These are phyloP conservation scores for Myxozyma mucilagina DNA, from an alignment of 805 yeast genomes.

Conservation along the genomic window DNA sequence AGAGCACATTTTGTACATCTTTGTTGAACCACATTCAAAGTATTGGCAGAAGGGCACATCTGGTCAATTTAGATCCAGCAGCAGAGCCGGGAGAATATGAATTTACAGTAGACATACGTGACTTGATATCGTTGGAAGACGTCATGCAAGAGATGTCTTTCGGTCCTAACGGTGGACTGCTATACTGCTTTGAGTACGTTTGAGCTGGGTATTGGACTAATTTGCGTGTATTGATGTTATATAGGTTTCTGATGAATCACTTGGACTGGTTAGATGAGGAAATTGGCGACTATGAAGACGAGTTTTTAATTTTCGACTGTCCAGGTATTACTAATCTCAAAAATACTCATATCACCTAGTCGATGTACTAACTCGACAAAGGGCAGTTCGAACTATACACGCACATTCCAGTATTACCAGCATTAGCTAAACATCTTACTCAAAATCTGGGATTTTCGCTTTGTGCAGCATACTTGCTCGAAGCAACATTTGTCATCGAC, in stretches of 20 bases:
- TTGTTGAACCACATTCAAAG: conserved; percentile 85
- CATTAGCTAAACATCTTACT: conserved; percentile 81
- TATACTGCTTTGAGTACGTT: conserved; percentile 85
- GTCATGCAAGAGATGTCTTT: conserved; percentile 91
- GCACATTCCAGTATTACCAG: conserved; percentile 90
- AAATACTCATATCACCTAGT: background rate
- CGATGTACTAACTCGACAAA: background rate
- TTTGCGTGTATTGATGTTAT: background rate
- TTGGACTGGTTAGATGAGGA: conserved; percentile 97
- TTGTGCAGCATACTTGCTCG: conserved; percentile 89
- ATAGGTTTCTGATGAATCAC: conserved; percentile 66
- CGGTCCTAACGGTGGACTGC: conserved; percentile 93
- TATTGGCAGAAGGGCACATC: conserved; percentile 88
- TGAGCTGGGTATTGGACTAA: background rate
- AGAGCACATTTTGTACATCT: conserved; percentile 86
- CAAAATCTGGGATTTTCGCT: conserved; percentile 77
- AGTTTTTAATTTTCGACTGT: conserved; percentile 89
- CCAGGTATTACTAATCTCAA: conserved; percentile 56
- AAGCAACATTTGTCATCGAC: conserved; percentile 92
- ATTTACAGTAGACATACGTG: conserved; percentile 89
- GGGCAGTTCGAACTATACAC: conserved; percentile 87
- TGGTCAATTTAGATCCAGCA: conserved; percentile 95
- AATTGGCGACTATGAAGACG: conserved; percentile 93
- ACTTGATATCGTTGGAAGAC: conserved; percentile 84
- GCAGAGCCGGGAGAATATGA: conserved; percentile 92